phyloP scores from a whole-genome alignment of 768 basidiomycete genomes.

The Rhodotorula paludigena region DNA sequence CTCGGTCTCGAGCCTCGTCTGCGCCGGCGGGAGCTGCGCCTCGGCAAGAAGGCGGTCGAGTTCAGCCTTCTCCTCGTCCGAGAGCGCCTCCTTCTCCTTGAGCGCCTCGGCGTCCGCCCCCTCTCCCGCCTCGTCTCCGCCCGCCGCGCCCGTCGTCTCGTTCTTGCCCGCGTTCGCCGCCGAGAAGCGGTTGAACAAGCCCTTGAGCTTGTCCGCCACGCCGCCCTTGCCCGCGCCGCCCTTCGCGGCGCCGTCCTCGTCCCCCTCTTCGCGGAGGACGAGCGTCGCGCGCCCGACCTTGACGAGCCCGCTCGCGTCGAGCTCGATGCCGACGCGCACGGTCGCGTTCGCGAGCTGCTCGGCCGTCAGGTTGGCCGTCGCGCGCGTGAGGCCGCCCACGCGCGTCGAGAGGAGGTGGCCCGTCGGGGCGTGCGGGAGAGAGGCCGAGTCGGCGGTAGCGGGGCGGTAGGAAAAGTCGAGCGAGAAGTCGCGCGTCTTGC shows the following conservation, averaged over 20 bases:
- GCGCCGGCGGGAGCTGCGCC: constrained; percentile 13
- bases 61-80: constrained; percentile 50
- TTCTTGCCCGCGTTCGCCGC: constrained; percentile 48
- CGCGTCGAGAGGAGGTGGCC: constrained; percentile 62
- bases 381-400: constrained; percentile 67
- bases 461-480: constrained; percentile 67
- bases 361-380: constrained; percentile 75
- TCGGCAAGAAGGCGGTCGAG: constrained; percentile 54
- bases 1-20: constrained; percentile 14
- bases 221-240: constrained; percentile 56
- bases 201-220: constrained; percentile 71
- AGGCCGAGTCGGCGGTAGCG: too few species aligned
- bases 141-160: constrained; percentile 48
- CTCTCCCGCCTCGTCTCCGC: constrained; percentile 9
- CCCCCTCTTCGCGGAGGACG: constrained; percentile 70
- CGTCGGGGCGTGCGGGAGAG: constrained; percentile 2
- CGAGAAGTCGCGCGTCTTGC: constrained; percentile 74
- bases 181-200: constrained; percentile 58
- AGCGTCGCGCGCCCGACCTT: constrained; percentile 68
- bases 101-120: constrained; percentile 29
- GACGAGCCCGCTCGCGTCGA: constrained; percentile 83
- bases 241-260: background rate
- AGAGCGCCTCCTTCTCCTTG: constrained; percentile 42
- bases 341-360: constrained; percentile 74
- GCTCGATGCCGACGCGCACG: constrained; percentile 72